These are phyloP conservation scores for Hymenoscyphus occultus DNA, from an alignment of 2,329 filamentous ascomycete species.

Conservation along the genomic window DNA sequence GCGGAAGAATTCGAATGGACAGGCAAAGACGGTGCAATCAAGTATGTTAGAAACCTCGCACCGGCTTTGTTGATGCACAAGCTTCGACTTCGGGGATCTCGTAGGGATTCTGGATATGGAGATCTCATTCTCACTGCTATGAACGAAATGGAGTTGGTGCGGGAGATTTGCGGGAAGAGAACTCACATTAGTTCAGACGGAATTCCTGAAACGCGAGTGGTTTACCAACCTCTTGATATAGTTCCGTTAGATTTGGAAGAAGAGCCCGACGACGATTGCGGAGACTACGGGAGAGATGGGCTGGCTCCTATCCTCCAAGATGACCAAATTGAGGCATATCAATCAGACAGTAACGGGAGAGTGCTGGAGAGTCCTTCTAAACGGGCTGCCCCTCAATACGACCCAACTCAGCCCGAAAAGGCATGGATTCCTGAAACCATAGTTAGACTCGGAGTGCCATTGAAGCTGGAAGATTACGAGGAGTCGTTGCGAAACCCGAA, in stretches of 20 bases:
- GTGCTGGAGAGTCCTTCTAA: conserved; percentile 32
- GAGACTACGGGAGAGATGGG: conserved; percentile 48
- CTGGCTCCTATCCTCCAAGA: conserved; percentile 60
- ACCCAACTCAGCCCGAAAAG: conserved; percentile 63
- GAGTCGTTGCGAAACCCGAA: conserved; percentile 35
- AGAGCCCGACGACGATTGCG: conserved; percentile 55
- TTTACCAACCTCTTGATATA: conserved; percentile 72
- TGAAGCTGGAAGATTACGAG: conserved; percentile 65
- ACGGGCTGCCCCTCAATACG: conserved; percentile 49
- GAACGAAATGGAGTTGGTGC: conserved; percentile 55
- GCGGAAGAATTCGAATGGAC: conserved; percentile 84
- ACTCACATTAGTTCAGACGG: conserved; percentile 72
- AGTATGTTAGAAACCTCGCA: conserved; percentile 77
- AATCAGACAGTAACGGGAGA: conserved; percentile 27
- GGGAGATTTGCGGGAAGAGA: conserved; percentile 64
- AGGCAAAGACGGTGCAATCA: conserved; percentile 72
- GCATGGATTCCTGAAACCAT: conserved; percentile 67
- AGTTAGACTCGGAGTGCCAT: conserved; percentile 61
- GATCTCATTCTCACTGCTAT: conserved; percentile 40
- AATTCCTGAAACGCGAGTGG: conserved; percentile 72
- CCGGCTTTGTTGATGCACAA: conserved; percentile 69
- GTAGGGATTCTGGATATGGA: conserved; percentile 37
- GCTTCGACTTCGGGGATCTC: conserved; percentile 44
- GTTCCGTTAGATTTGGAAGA: conserved; percentile 73
- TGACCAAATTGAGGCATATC: conserved; percentile 51